Percentiles rank a stretch among this genome's conserved stretches.
phyloP scores from a whole-genome alignment of 2,329 filamentous ascomycete genomes.

The Geosmithia putterillii region DNA sequence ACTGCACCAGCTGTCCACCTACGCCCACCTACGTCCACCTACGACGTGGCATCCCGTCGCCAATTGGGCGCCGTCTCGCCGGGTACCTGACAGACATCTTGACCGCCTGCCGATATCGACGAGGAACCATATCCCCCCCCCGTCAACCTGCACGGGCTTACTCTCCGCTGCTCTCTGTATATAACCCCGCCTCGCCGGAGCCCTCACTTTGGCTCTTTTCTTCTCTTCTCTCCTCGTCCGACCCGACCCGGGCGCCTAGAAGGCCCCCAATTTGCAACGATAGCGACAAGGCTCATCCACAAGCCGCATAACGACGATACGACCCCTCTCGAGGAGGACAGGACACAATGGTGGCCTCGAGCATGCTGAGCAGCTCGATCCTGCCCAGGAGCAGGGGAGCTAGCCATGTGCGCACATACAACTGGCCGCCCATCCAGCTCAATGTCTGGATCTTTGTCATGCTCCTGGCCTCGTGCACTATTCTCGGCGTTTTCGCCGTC shows the following conservation, averaged over 20 bases:
- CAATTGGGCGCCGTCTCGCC: background rate
- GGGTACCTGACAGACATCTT: background rate
- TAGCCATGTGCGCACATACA: constrained; percentile 44
- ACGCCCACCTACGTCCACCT: no score
- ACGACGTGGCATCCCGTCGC: background rate
- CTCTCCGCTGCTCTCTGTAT: background rate
- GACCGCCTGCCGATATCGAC: background rate
- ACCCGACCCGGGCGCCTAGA: no score
- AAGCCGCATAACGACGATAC: background rate
- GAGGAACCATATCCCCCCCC: background rate
- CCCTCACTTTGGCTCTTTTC: no score
- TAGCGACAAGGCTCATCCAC: background rate
- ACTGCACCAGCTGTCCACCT: no score
- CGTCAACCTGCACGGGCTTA: no score
- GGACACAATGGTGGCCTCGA: constrained; percentile 15
- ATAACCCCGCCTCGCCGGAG: no score
- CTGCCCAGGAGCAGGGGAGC: constrained; percentile 21
- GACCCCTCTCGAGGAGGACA: background rate
- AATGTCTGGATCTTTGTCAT: constrained; percentile 58
- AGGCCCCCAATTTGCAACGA: background rate
- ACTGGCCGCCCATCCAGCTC: constrained; percentile 56
- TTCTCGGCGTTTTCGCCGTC: constrained; percentile 48
- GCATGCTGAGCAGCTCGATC: constrained; percentile 25
- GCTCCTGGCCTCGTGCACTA: constrained; percentile 43
- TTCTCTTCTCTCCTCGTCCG: no score